Conservation (phyloP, 495 filamentous ascomycete genomes). For the Daldinia loculata region DNA sequence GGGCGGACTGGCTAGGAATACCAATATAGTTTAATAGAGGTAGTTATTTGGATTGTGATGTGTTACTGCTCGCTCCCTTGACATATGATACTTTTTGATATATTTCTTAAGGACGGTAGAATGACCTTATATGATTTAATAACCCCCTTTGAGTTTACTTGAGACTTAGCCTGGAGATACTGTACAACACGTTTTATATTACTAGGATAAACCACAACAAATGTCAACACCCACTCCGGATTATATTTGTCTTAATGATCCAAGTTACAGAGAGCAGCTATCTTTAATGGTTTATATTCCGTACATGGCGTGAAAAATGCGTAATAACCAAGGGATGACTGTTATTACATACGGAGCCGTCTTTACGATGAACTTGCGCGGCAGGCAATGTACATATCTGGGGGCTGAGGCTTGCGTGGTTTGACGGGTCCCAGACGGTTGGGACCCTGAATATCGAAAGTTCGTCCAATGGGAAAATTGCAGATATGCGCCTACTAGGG, state of each 20-base stretch:
- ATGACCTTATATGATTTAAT: neutral
- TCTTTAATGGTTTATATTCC: neutral
- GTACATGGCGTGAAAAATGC: neutral
- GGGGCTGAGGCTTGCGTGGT: slow-evolving; percentile 9
- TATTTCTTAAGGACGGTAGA: neutral
- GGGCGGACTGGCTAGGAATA: neutral
- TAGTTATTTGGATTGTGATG: neutral
- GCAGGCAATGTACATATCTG: neutral
- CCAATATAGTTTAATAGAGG: slow-evolving; percentile 1
- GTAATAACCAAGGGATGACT: neutral
- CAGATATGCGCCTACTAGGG: neutral
- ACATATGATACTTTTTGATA: neutral
- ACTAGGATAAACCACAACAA: no score
- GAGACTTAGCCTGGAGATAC: neutral
- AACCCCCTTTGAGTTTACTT: slow-evolving; percentile 1
- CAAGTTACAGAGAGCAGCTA: neutral
- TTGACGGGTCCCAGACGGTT: neutral
- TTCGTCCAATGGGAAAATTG: neutral
- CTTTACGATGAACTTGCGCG: neutral
- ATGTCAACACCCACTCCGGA: neutral
- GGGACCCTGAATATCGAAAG: neutral
- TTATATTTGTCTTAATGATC: neutral
- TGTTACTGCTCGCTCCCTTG: neutral
- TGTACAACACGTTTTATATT: neutral
- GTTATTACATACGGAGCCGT: neutral